Evolutionary conservation across 352 stramenopile species (phyloP).

Genomic region (Phytophthora litchii): DNA sequence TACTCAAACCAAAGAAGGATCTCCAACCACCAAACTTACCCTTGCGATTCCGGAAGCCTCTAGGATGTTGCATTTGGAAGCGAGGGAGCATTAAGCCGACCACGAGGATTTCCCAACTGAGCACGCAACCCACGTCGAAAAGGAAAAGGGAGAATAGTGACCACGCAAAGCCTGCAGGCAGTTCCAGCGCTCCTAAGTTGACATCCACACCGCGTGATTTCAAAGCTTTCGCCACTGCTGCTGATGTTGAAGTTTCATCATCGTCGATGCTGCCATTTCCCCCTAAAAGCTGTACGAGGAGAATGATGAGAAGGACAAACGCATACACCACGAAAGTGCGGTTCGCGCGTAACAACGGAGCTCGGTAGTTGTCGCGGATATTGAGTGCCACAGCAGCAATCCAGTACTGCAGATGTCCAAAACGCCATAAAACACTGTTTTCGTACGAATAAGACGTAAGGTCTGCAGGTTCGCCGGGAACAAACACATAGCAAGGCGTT

Average conservation of each 20-base stretch:
- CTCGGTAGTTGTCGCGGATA: slow-evolving; percentile 61
- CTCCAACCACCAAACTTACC: slow-evolving; percentile 22
- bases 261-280: slow-evolving; percentile 68
- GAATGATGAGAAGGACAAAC: slow-evolving; percentile 54
- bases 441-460: slow-evolving; percentile 79
- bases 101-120: slow-evolving; percentile 67
- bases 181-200: slow-evolving; percentile 55
- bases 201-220: slow-evolving; percentile 54
- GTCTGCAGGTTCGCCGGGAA: slow-evolving; percentile 49
- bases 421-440: slow-evolving; percentile 79
- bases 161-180: slow-evolving; percentile 59
- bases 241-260: slow-evolving; percentile 47
- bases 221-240: slow-evolving; percentile 35
- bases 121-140: slow-evolving; percentile 58
- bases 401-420: slow-evolving; percentile 81
- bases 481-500: slow-evolving; percentile 70
- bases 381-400: slow-evolving; percentile 76
- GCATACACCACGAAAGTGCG: slow-evolving; percentile 56
- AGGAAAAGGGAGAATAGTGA: slow-evolving; percentile 76
- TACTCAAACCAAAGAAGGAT: slow-evolving; percentile 23
- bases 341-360: slow-evolving; percentile 61
- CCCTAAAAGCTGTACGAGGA: slow-evolving; percentile 69
- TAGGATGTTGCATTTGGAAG: slow-evolving; percentile 47
- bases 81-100: slow-evolving; percentile 59
- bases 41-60: slow-evolving; percentile 20